Base-by-base conservation (phyloP, 108 stramenopile species). In the Nitzschia palea region DNA sequence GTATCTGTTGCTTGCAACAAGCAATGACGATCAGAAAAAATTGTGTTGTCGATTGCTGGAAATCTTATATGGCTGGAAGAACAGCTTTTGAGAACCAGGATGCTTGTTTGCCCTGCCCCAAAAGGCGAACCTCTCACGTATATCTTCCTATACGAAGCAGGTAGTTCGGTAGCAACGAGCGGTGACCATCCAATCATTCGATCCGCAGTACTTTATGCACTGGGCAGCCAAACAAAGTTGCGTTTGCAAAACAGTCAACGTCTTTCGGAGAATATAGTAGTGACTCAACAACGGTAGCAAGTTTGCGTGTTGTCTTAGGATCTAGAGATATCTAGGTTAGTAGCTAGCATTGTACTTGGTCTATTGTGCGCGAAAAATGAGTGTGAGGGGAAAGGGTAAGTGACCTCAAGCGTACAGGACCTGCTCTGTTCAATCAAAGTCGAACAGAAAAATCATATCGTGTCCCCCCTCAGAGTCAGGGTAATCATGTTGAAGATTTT, bases 381-480 rank as follows among this genome's bases (percentile, higher is more conserved):
- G 37, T 40, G 6, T 40, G 37, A 40, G 6, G 6, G 37, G 37
- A 12, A 20, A 48, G 47, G 15, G 22, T 12, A 12, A n/a, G 47
- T 12, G 47, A 4, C 47, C 18, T 18, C 47, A 20, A 48, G 47
- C 37, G 37, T n/a, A n/a, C n/a, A n/a, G n/a, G 37, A 40, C 10
- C 10, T 12, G 10, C 37, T 40, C 37, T 6, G 6, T n/a, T 51
- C 26, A 55, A 29, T 68, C 67, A 58, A 58, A 68, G 35, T 68
- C 67, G 30, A 68, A 68, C n/a, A 68, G 56, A 28, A 68, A 68
- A 12, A 68, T 58, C 67, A 58, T 68, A 22, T 68, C 67, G 26
- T 58, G 65, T 63, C 62, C 62, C 45, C 44, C 37, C 62, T 35
- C 22, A n/a, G 58, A 37, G 23, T 35, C 58, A 5, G 33, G 14